Percentiles rank a stretch among this genome's conserved stretches.
Conservation (phyloP, 2,329 filamentous ascomycete species). For the Stagonosporopsis cucurbitacearum region DNA sequence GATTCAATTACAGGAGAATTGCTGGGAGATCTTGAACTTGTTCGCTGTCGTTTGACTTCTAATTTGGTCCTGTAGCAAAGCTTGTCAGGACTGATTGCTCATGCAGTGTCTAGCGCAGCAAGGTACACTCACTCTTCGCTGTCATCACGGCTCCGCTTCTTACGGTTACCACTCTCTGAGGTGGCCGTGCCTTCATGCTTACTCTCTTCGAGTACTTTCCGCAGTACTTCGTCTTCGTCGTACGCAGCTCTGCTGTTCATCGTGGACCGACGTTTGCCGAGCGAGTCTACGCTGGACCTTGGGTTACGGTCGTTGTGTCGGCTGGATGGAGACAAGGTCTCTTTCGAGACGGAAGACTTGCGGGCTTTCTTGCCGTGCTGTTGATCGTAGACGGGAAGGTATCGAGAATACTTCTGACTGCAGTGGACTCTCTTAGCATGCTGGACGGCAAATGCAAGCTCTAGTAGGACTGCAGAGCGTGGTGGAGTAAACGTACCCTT, state of each 20-base stretch:
- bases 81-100: constrained; percentile 34
- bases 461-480: background rate
- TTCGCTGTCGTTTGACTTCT: constrained; percentile 81
- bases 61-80: constrained; percentile 67
- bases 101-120: constrained; percentile 10
- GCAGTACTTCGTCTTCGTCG: constrained; percentile 89
- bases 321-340: constrained; percentile 62
- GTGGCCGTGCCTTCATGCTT: constrained; percentile 74
- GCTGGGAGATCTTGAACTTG: constrained; percentile 59
- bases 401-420: constrained; percentile 69
- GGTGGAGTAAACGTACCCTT: constrained; percentile 72
- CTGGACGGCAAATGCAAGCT: background rate
- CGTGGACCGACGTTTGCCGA: constrained; percentile 86
- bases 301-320: constrained; percentile 55
- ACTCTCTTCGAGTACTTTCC: constrained; percentile 92
- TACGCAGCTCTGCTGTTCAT: constrained; percentile 98
- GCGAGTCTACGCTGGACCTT: constrained; percentile 61
- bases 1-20: constrained; percentile 67
- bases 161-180: constrained; percentile 64
- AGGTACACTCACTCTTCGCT: constrained; percentile 82
- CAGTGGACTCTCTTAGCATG: constrained; percentile 10
- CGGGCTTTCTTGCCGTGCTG: constrained; percentile 59
- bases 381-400: constrained; percentile 65
- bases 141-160: constrained; percentile 87
- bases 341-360: constrained; percentile 70